Evolutionary conservation across 495 filamentous ascomycete genomes (phyloP), one percentile per base, ranked within the genome.

Genomic region (Penicillium simplicissimum): DNA sequence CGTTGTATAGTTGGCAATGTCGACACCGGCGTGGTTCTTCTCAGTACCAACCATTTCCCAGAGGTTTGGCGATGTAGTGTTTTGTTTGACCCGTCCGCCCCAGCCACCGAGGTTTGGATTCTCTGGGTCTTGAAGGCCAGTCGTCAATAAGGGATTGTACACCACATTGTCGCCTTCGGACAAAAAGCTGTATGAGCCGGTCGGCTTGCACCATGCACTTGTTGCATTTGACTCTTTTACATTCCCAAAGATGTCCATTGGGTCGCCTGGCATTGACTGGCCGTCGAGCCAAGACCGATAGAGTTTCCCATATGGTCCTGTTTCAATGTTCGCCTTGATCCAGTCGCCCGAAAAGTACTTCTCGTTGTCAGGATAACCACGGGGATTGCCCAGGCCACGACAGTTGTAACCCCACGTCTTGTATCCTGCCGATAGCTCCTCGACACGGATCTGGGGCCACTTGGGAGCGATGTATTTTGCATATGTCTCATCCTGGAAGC

Each of bases 151-250:
- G 31, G 70, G 76, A 8, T 79, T 67, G 52, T 74, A 78, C 1
- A 69, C 74, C 4, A 76, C 75, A 40, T 76, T 76, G 37, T 78
- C 77, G n/a, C 75, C 78, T 58, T 81, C 78, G 4, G 69, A 66
- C 37, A 81, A 75, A 47, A 70, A 76, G 25, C 13, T 52, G 31
- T 64, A 60, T 8, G 43, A 6, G 0, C 28, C 53, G 14, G 52
- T 52, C 15, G 57, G 56, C 10, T 57, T 53, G 52, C 45, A 60
- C 28, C 36, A 54, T 11, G 21, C 14, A 9, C 36, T 23, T n/a
- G 37, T 17, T 1, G 49, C n/a, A 13, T 47, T 4, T 8, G 57
- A 21, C 35, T 60, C 49, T 23, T 52, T 36, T 23, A 36, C 13
- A 53, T 64, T 60, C 35, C 57, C 62, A n/a, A 60, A 64, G 17